Base-by-base conservation (phyloP, 164 flowering plant genomes). In the Malania oleifera region DNA sequence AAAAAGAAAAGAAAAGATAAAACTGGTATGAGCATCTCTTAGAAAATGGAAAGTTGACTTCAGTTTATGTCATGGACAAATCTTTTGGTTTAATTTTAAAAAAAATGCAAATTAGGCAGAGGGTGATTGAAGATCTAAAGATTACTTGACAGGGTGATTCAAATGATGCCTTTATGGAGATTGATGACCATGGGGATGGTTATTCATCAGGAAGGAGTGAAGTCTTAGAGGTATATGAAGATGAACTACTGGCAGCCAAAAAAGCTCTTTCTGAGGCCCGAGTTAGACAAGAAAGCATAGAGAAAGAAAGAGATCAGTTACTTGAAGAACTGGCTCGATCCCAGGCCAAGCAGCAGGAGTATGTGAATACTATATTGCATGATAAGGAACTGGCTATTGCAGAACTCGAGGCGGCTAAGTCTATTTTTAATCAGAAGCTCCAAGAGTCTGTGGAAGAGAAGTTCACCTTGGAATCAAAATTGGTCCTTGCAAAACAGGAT, bases 401-500 rank as follows among this genome's bases (percentile, higher is more conserved):
- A 52, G 82, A 82, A 70, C 73, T 80, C 28, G 82, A 77, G 71
- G 75, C 75, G 25, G 83, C 80, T 37, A 68, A 75, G 53, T 67
- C 77, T 41, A 29, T 77, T 34, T 77, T 79, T 52, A 61, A 82
- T 69, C 65, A 72, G 62, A 79, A 75, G 71, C 67, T 79, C 59
- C 56, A 75, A 64, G 74, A 77, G 44, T 53, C 82, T 6, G 38
- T 79, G 37, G 77, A 77, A 59, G 80, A 77, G 64, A 82, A 82
- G 65, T 79, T 71, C 39, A 46, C 41, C 37, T 72, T 82, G 67
- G 79, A 81, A 63, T 73, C 83, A 13, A 75, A 75, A 54, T 62
- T 82, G 74, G 77, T 77, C 50, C 61, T 70, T 18, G 83, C 80
- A 46, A 82, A 77, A 65, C 77, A 79, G 63, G 82, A 77, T 73